Conservation (phyloP, 192 early-diverging fungal species). For the Mortierella antarctica region DNA sequence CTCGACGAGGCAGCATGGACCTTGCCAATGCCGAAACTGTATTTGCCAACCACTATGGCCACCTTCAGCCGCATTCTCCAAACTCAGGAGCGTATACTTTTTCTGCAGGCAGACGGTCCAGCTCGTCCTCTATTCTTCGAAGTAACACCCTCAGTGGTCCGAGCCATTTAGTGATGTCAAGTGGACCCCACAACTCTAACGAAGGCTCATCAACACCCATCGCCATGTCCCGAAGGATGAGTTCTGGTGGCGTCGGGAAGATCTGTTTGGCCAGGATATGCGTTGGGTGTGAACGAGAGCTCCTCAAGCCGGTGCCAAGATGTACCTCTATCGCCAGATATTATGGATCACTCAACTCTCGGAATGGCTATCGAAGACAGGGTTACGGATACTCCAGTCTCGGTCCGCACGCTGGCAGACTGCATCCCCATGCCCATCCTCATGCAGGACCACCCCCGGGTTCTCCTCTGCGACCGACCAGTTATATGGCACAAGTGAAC, state of each 20-base stretch:
- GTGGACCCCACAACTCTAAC: neutral
- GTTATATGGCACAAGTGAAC: conserved; percentile 3
- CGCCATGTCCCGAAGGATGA: conserved; percentile 52
- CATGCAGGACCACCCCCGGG: neutral
- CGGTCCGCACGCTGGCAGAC: conserved; percentile 26
- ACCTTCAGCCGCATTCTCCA: conserved; percentile 18
- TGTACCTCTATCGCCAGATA: conserved; percentile 49
- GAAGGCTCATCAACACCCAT: conserved; percentile 15
- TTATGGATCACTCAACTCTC: conserved; percentile 28
- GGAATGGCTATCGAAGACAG: conserved; percentile 2
- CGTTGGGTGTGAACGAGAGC: conserved; percentile 48
- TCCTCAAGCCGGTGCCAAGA: conserved; percentile 40
- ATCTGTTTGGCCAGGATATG: conserved; percentile 48
- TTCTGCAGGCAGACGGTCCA: conserved; percentile 30
- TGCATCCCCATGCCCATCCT: conserved; percentile 13
- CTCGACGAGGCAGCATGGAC: conserved; percentile 43
- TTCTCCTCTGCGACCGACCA: conserved; percentile 36
- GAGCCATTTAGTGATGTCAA: conserved; percentile 17
- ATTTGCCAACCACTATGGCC: conserved; percentile 15
- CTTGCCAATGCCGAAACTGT: conserved; percentile 11
- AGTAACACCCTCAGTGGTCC: conserved; percentile 11
- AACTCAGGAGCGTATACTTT: conserved; percentile 26
- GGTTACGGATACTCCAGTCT: conserved; percentile 27
- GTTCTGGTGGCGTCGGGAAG: conserved; percentile 46
- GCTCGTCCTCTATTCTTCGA: conserved; percentile 41